These are phyloP conservation scores for Cordyceps tenuipes DNA, from an alignment of 2,329 filamentous ascomycete genomes.

Conservation along the genomic window DNA sequence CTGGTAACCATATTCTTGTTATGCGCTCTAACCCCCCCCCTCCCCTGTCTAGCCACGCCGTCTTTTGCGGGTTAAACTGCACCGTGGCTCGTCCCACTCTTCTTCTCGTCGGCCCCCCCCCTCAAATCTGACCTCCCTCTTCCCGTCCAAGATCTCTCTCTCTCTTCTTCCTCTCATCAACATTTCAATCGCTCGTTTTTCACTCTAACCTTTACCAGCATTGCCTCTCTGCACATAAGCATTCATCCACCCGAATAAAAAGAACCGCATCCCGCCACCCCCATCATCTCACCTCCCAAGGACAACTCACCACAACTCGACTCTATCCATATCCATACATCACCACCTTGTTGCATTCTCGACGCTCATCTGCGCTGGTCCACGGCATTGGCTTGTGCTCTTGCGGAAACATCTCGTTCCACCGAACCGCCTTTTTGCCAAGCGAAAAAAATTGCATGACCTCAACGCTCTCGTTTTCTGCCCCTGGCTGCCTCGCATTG, in stretches of 20 bases:
- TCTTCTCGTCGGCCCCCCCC: background rate
- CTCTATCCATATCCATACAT: background rate
- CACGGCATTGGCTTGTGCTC: background rate
- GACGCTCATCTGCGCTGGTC: background rate
- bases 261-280: background rate
- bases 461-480: background rate
- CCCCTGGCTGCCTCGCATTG: background rate
- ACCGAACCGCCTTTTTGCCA: background rate
- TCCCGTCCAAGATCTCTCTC: constrained; percentile 5
- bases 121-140: constrained; percentile 9
- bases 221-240: background rate
- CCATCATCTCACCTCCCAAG: background rate
- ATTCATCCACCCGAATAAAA: background rate
- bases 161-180: background rate
- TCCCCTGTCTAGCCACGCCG: constrained; percentile 6
- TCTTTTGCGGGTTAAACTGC: constrained; percentile 7
- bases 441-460: background rate
- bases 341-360: background rate
- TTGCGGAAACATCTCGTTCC: constrained; percentile 6
- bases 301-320: background rate
- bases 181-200: background rate
- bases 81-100: constrained; percentile 6
- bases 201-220: background rate
- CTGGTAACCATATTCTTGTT: background rate
- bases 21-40: background rate